phyloP scores from a whole-genome alignment of 1,284 basidiomycete species.

The Grifola frondosa region DNA sequence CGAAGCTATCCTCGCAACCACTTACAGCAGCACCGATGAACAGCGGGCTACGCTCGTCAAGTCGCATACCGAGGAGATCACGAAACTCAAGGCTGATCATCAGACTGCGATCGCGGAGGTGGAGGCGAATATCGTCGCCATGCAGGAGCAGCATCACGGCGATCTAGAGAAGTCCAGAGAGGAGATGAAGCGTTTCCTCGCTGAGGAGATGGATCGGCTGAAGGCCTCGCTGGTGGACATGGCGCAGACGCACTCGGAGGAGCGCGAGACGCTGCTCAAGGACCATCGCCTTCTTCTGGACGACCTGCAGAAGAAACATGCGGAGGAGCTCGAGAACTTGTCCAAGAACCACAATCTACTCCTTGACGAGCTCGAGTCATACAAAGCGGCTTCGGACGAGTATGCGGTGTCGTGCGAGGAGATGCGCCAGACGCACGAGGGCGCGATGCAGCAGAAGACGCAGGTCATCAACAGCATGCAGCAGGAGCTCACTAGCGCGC shows the following conservation, averaged over 20 bases:
- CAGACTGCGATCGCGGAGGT: constrained; percentile 43
- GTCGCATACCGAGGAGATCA: constrained; percentile 41
- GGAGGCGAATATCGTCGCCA: constrained; percentile 41
- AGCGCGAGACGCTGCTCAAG: constrained; percentile 45
- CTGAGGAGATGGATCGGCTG: constrained; percentile 42
- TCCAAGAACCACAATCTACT: constrained; percentile 55
- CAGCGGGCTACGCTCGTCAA: constrained; percentile 29
- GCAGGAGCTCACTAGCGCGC: constrained; percentile 44
- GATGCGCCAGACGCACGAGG: constrained; percentile 48
- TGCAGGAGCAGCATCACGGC: constrained; percentile 46
- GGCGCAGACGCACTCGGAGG: constrained; percentile 34
- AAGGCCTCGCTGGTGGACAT: constrained; percentile 39
- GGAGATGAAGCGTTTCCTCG: constrained; percentile 38
- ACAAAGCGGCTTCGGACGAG: constrained; percentile 62
- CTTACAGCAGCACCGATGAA: constrained; percentile 24
- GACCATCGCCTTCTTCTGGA: constrained; percentile 54
- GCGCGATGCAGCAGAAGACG: constrained; percentile 51
- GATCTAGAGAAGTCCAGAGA: constrained; percentile 40
- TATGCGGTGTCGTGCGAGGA: constrained; percentile 51
- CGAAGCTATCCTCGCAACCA: constrained; percentile 34
- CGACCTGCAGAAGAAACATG: constrained; percentile 37
- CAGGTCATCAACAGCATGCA: constrained; percentile 46
- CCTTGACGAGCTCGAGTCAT: constrained; percentile 58
- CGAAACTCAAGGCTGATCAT: constrained; percentile 46
- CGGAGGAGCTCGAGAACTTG: constrained; percentile 41